Conservation (phyloP, 1,284 basidiomycete genomes). For the Heliocybe sulcata region DNA sequence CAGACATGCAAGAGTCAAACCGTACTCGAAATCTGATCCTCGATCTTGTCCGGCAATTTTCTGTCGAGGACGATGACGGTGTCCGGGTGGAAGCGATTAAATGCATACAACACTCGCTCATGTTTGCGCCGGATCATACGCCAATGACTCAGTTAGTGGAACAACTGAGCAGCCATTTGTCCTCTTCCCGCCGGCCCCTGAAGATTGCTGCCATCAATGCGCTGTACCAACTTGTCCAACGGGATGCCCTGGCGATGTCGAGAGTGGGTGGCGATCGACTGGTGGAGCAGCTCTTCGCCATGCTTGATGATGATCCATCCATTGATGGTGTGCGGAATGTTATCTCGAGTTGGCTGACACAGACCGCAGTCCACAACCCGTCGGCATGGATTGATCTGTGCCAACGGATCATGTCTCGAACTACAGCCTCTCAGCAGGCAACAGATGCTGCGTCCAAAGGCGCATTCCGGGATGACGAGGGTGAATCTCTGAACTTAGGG, state of each 20-base stretch:
- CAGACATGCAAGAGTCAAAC: constrained; percentile 88
- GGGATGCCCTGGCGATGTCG: constrained; percentile 89
- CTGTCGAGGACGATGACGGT: constrained; percentile 80
- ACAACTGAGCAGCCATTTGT: constrained; percentile 70
- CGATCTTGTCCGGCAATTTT: constrained; percentile 83
- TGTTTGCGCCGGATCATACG: constrained; percentile 87
- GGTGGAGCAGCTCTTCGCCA: constrained; percentile 91
- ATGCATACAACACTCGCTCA: constrained; percentile 93
- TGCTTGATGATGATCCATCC: constrained; percentile 90
- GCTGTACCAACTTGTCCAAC: constrained; percentile 95
- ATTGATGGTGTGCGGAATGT: constrained; percentile 94
- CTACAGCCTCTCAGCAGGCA: constrained; percentile 74
- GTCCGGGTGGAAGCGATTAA: constrained; percentile 92
- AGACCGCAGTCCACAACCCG: constrained; percentile 89
- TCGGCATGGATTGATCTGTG: constrained; percentile 98
- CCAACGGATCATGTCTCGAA: constrained; percentile 91
- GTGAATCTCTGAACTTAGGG: constrained; percentile 73
- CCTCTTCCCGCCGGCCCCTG: constrained; percentile 74
- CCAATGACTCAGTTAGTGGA: constrained; percentile 74
- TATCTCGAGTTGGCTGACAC: constrained; percentile 92
- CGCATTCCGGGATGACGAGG: constrained; percentile 85
- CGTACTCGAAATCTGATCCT: constrained; percentile 80
- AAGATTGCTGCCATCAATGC: constrained; percentile 95
- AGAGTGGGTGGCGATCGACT: constrained; percentile 90
- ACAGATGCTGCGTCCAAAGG: constrained; percentile 48